These are phyloP conservation scores for Blastosporella zonata DNA, from an alignment of 1,284 basidiomycete species.

Conservation along the genomic window DNA sequence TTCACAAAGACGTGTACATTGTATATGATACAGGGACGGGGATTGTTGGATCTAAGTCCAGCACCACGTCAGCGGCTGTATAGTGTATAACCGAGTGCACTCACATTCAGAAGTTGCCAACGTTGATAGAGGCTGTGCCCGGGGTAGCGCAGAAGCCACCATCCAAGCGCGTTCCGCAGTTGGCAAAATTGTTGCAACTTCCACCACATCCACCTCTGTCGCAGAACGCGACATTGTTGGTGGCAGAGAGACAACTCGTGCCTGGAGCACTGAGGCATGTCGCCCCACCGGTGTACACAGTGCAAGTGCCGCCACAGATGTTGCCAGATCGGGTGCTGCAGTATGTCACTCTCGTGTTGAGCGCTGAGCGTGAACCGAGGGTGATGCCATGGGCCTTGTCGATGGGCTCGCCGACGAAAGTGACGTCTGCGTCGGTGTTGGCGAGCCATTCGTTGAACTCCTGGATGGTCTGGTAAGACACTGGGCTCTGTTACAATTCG, in stretches of 20 bases:
- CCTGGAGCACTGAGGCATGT: constrained; percentile 22
- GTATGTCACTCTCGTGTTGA: constrained; percentile 22
- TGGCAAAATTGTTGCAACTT: constrained; percentile 22
- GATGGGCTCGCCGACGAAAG: constrained; percentile 22
- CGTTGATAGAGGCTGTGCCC: constrained; percentile 24
- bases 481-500: neutral
- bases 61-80: too few relatives aligned
- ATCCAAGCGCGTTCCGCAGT: constrained; percentile 21
- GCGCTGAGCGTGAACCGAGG: constrained; percentile 13
- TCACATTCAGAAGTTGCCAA: constrained; percentile 1
- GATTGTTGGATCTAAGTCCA: too few relatives aligned
- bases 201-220: constrained; percentile 19
- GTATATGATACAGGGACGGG: too few relatives aligned
- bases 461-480: neutral
- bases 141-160: constrained; percentile 25
- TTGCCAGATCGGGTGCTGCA: constrained; percentile 18
- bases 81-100: too few relatives aligned
- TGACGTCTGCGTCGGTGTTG: constrained; percentile 25
- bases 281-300: constrained; percentile 22
- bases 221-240: constrained; percentile 27
- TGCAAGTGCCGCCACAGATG: constrained; percentile 26
- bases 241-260: constrained; percentile 26
- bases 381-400: neutral
- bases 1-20: too few relatives aligned
- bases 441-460: constrained; percentile 22